Percentiles rank a stretch among this genome's conserved stretches.
These are phyloP conservation scores for Abrus precatorius DNA, from an alignment of 306 rosid genomes.

Conservation along the genomic window DNA sequence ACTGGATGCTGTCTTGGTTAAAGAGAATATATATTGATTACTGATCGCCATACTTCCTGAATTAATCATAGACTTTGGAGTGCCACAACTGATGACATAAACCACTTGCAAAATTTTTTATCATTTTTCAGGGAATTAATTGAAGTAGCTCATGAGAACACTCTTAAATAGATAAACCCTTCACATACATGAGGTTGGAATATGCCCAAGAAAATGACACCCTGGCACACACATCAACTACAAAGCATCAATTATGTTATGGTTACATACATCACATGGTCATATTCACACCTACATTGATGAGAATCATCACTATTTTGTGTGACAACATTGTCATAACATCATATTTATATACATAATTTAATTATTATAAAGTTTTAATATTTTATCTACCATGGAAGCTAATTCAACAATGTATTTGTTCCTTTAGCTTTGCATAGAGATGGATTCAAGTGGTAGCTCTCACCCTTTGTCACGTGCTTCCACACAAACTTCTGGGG, in stretches of 20 bases:
- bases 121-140: conserved; percentile 15
- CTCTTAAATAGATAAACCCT: conserved; percentile 14
- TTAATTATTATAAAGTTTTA: conserved; percentile 3
- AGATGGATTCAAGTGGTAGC: conserved; percentile 65
- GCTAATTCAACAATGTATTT: not conserved
- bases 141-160: conserved; percentile 23
- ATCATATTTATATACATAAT: not conserved
- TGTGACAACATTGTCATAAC: not conserved
- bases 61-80: conserved; percentile 1
- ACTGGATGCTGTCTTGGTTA: not conserved
- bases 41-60: conserved; percentile 3
- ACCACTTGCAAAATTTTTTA: conserved; percentile 13
- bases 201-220: conserved; percentile 29
- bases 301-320: conserved; percentile 11
- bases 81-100: conserved; percentile 5
- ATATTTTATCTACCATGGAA: conserved; percentile 6
- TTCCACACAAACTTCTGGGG: conserved; percentile 66
- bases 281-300: conserved; percentile 8
- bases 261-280: not conserved
- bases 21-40: conserved; percentile 18
- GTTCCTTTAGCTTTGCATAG: conserved; percentile 65
- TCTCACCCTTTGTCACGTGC: conserved; percentile 55
- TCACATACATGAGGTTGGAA: conserved; percentile 23
- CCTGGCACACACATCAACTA: conserved; percentile 34
- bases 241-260: conserved; percentile 21